Evolutionary conservation across 2,329 filamentous ascomycete species (phyloP).

Genomic region (Pseudogymnoascus sp.): DNA sequence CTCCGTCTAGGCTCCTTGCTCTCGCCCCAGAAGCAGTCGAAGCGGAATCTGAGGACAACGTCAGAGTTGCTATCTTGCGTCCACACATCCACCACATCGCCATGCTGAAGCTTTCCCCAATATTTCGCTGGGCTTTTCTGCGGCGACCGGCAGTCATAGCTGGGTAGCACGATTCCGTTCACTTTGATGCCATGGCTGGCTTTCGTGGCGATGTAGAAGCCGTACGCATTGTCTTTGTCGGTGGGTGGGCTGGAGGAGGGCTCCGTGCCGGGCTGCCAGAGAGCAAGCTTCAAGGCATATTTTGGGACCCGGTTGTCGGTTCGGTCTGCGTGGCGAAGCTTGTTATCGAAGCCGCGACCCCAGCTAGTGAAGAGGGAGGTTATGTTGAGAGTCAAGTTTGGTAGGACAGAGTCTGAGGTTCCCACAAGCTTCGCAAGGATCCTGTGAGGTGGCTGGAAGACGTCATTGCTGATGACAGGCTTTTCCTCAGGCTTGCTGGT

Average conservation of each 20-base stretch:
- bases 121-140: conserved; percentile 40
- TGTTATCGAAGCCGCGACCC: conserved; percentile 65
- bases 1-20: conserved; percentile 17
- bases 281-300: conserved; percentile 67
- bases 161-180: conserved; percentile 59
- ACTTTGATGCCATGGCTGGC: conserved; percentile 67
- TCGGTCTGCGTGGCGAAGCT: conserved; percentile 51
- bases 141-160: conserved; percentile 45
- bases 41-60: conserved; percentile 24
- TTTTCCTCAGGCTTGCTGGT: neutral
- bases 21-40: conserved; percentile 26
- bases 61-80: conserved; percentile 32
- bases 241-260: conserved; percentile 48
- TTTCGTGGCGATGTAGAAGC: conserved; percentile 71
- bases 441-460: conserved; percentile 29
- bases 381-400: conserved; percentile 55
- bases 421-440: conserved; percentile 59
- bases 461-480: conserved; percentile 10
- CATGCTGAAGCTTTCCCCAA: conserved; percentile 65
- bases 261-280: conserved; percentile 63
- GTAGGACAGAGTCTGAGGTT: conserved; percentile 54
- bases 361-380: conserved; percentile 63
- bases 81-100: conserved; percentile 70
- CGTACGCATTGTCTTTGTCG: conserved; percentile 22
- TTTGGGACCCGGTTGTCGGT: conserved; percentile 69